Evolutionary conservation across 1,284 basidiomycete genomes (phyloP).

Genomic region (Chondrostereum purpureum): DNA sequence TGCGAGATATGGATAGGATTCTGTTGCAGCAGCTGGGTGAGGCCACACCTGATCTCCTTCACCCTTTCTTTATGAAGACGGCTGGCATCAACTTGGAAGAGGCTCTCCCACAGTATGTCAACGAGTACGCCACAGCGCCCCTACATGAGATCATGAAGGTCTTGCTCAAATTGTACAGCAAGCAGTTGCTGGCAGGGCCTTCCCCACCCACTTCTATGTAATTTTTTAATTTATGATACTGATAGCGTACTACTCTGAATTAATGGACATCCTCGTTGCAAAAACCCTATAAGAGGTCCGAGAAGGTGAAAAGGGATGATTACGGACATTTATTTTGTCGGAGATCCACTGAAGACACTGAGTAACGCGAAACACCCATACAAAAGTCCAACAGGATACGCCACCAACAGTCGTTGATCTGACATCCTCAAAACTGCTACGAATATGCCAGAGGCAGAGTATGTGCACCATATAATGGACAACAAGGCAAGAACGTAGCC

Average conservation of each 20-base stretch:
- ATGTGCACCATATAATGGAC: slow-evolving; percentile 92
- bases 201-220: no score
- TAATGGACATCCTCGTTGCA: no score
- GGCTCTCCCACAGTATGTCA: slow-evolving; percentile 76
- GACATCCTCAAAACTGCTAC: slow-evolving; percentile 91
- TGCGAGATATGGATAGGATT: slow-evolving; percentile 62
- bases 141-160: slow-evolving; percentile 84
- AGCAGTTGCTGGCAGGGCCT: slow-evolving; percentile 48
- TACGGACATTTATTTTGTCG: slow-evolving; percentile 18
- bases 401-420: slow-evolving; percentile 86
- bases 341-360: slow-evolving; percentile 66
- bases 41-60: slow-evolving; percentile 83
- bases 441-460: slow-evolving; percentile 90
- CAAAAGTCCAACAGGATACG: slow-evolving; percentile 87
- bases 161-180: slow-evolving; percentile 74
- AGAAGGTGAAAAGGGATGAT: no score
- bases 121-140: slow-evolving; percentile 80
- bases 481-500: slow-evolving; percentile 79
- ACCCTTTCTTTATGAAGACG: slow-evolving; percentile 80
- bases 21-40: slow-evolving; percentile 82
- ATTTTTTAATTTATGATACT: slow-evolving; percentile 13
- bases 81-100: slow-evolving; percentile 78
- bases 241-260: background rate
- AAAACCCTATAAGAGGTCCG: no score
- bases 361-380: slow-evolving; percentile 91